Percentiles rank a stretch among this genome's conserved stretches.
Conservation (phyloP, 139 green algal species). For the Micractinium conductrix region DNA sequence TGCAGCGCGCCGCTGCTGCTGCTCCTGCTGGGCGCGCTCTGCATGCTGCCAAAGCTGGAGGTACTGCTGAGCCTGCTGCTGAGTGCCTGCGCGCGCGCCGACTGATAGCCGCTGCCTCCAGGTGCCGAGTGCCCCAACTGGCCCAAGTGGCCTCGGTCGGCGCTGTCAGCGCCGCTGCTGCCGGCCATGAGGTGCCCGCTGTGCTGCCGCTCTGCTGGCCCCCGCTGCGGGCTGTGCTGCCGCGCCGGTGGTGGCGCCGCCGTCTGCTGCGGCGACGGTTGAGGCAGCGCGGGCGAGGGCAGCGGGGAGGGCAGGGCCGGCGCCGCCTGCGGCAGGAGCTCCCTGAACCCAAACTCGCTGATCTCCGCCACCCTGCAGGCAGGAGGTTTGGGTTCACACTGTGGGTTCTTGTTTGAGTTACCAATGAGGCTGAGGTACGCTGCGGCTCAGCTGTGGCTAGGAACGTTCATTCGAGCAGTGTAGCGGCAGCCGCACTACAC, state of each 20-base stretch:
- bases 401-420: too few relatives aligned
- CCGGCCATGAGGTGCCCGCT: too few relatives aligned
- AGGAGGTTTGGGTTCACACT: too few relatives aligned
- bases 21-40: background rate
- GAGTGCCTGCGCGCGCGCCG: background rate
- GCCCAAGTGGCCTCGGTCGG: conserved; percentile 2
- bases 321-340: conserved; percentile 31
- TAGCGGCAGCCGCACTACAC: too few relatives aligned
- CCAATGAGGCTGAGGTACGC: too few relatives aligned
- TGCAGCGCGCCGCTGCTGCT: background rate
- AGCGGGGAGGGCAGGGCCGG: too few relatives aligned
- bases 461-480: too few relatives aligned
- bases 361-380: conserved; percentile 64
- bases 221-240: too few relatives aligned
- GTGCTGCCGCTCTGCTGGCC: too few relatives aligned
- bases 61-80: background rate
- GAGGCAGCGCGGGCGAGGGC: too few relatives aligned
- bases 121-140: background rate
- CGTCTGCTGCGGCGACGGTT: conserved; percentile 8
- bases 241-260: background rate
- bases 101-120: background rate
- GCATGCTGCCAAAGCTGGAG: background rate
- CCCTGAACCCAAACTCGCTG: conserved; percentile 80
- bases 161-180: background rate
- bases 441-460: too few relatives aligned